Evolutionary conservation across 345 rosid species (phyloP).

Genomic region (Lepidium aucheri): DNA sequence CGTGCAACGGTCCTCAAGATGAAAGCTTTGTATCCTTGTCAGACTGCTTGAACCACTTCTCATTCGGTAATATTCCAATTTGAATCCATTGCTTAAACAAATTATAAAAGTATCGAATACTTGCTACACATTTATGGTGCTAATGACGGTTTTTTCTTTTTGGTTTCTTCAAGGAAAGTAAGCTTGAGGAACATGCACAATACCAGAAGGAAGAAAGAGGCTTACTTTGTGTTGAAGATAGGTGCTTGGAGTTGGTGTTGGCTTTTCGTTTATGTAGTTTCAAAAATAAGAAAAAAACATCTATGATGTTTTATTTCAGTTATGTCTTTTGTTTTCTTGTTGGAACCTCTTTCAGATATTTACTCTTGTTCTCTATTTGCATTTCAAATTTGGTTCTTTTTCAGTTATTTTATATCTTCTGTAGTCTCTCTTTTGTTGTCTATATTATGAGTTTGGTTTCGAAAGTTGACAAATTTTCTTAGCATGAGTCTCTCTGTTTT

Average conservation of each 20-base stretch:
- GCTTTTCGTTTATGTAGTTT: no score
- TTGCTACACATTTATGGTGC: not conserved
- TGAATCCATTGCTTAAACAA: not conserved
- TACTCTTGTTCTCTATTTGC: not conserved
- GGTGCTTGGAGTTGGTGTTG: not conserved
- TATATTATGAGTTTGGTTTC: not conserved
- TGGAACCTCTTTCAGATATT: not conserved
- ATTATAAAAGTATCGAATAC: not conserved
- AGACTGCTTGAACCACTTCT: constrained; percentile 22
- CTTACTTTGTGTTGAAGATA: not conserved
- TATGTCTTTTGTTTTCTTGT: not conserved
- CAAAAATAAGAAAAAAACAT: no score
- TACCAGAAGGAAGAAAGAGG: constrained; percentile 1
- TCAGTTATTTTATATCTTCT: not conserved
- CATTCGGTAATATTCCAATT: not conserved
- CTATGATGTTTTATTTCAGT: not conserved
- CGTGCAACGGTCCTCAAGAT: constrained; percentile 65
- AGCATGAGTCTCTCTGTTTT: not conserved
- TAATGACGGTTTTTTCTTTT: not conserved
- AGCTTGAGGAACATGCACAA: constrained; percentile 10
- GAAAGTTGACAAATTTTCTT: not conserved
- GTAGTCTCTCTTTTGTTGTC: not conserved
- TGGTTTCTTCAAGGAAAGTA: constrained; percentile 16
- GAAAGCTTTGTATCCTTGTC: constrained; percentile 41
- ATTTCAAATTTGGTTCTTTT: not conserved